These are phyloP conservation scores for Rhizopogon rudus DNA, from an alignment of 768 basidiomycete genomes.

Conservation along the genomic window DNA sequence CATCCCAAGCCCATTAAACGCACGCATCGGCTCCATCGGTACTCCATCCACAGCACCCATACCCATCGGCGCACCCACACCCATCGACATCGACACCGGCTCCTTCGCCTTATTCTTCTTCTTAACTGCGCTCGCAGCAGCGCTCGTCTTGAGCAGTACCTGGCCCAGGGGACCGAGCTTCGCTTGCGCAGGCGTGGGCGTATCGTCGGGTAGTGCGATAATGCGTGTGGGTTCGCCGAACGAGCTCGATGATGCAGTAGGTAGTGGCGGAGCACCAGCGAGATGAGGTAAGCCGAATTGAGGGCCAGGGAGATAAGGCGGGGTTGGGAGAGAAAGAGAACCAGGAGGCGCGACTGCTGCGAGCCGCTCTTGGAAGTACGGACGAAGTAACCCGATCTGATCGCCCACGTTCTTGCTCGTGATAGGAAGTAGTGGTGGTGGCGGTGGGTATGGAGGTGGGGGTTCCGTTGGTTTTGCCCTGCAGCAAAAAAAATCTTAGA, in stretches of 20 bases:
- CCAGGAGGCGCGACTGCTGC: constrained; percentile 32
- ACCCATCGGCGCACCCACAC: neutral
- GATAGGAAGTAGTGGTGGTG: constrained; percentile 75
- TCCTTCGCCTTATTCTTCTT: constrained; percentile 42
- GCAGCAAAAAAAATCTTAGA: neutral
- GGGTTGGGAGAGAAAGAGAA: constrained; percentile 7
- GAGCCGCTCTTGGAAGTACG: constrained; percentile 65
- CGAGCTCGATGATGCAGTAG: constrained; percentile 13
- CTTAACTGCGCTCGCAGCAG: constrained; percentile 47
- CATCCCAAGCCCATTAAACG: constrained; percentile 13
- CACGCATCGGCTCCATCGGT: constrained; percentile 13
- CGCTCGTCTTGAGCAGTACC: constrained; percentile 45
- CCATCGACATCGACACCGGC: constrained; percentile 17
- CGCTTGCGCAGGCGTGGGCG: constrained; percentile 48
- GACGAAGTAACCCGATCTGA: constrained; percentile 82
- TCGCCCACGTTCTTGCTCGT: constrained; percentile 58
- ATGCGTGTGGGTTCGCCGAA: constrained; percentile 12
- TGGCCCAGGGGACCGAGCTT: constrained; percentile 83
- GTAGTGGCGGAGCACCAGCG: constrained; percentile 11
- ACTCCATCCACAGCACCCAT: constrained; percentile 10
- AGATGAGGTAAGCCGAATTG: constrained; percentile 3
- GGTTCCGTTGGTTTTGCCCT: constrained; percentile 69
- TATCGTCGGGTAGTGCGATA: constrained; percentile 59
- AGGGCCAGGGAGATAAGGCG: constrained; percentile 4
- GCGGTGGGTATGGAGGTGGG: constrained; percentile 80